phyloP scores from a whole-genome alignment of 805 yeast species.

The Teunomyces panamensis region DNA sequence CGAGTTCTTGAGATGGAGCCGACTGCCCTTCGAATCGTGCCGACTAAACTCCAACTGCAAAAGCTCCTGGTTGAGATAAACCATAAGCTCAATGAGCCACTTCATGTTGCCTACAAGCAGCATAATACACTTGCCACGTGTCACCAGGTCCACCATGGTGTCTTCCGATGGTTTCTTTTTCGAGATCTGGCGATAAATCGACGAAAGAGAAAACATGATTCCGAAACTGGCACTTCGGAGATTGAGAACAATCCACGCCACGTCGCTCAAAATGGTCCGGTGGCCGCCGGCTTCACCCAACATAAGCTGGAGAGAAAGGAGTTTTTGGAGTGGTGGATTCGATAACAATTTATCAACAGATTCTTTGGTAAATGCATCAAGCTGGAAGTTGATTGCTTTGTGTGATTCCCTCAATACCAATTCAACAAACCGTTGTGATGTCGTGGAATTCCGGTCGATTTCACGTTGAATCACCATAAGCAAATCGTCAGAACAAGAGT shows the following conservation, averaged over 20 bases:
- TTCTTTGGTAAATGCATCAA: slow-evolving; percentile 64
- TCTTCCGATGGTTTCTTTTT: slow-evolving; percentile 55
- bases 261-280: slow-evolving; percentile 38
- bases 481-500: slow-evolving; percentile 67
- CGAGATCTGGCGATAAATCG: slow-evolving; percentile 63
- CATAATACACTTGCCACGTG: slow-evolving; percentile 61
- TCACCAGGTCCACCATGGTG: slow-evolving; percentile 49
- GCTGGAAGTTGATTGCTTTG: slow-evolving; percentile 67
- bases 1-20: slow-evolving; percentile 30
- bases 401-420: slow-evolving; percentile 65
- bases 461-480: slow-evolving; percentile 54
- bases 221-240: slow-evolving; percentile 71
- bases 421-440: slow-evolving; percentile 27
- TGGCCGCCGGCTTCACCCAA: slow-evolving; percentile 46
- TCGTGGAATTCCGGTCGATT: slow-evolving; percentile 20
- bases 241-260: slow-evolving; percentile 66
- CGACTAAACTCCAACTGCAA: slow-evolving; percentile 40
- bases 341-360: slow-evolving; percentile 72
- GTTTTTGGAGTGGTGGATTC: slow-evolving; percentile 73
- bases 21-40: slow-evolving; percentile 15
- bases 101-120: slow-evolving; percentile 71
- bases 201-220: slow-evolving; percentile 57
- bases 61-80: slow-evolving; percentile 70
- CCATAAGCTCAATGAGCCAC: slow-evolving; percentile 82
- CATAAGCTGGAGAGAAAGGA: slow-evolving; percentile 65